phyloP scores from a whole-genome alignment of 345 rosid species.

The Salix arbutifolia region DNA sequence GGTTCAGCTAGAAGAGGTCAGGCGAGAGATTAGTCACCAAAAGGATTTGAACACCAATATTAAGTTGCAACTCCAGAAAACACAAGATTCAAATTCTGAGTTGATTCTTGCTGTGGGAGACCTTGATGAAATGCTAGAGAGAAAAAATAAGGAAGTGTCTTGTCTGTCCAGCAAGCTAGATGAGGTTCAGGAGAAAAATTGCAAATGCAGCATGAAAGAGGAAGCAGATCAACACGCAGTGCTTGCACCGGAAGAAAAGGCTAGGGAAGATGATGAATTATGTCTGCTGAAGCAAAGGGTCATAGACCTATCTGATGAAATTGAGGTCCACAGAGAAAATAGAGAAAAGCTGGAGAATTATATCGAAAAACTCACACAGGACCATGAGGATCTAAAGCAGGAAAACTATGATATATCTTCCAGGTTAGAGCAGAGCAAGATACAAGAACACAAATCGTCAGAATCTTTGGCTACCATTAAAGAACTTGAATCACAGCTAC shows the following conservation, averaged over 20 bases:
- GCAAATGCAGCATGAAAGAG: slow-evolving; percentile 27
- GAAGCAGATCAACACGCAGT: slow-evolving; percentile 33
- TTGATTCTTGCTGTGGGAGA: slow-evolving; percentile 86
- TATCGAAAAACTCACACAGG: slow-evolving; percentile 20
- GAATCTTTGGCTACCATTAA: slow-evolving; percentile 24
- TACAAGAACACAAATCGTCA: slow-evolving; percentile 7
- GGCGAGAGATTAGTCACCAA: slow-evolving; percentile 69
- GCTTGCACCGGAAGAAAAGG: slow-evolving; percentile 18
- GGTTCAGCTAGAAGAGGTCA: slow-evolving; percentile 61
- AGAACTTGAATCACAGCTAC: slow-evolving; percentile 51
- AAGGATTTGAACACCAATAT: slow-evolving; percentile 66
- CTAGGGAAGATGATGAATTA: slow-evolving; percentile 11
- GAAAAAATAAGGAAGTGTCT: slow-evolving; percentile 42
- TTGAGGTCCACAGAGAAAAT: slow-evolving; percentile 15
- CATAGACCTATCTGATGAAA: slow-evolving; percentile 18
- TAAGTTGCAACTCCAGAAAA: slow-evolving; percentile 76
- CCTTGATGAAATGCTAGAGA: slow-evolving; percentile 73
- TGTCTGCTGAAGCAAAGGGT: slow-evolving; percentile 17
- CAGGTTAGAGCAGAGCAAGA: slow-evolving; percentile 16
- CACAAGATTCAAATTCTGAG: slow-evolving; percentile 83
- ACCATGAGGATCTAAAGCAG: slow-evolving; percentile 18
- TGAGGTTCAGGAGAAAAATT: slow-evolving; percentile 23
- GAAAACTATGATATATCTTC: slow-evolving; percentile 17
- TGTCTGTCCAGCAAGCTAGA: slow-evolving; percentile 16
- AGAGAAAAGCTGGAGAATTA: slow-evolving; percentile 25